Evolutionary conservation across 106 monocot species (phyloP).

Genomic region (Dendrobium catenatum): DNA sequence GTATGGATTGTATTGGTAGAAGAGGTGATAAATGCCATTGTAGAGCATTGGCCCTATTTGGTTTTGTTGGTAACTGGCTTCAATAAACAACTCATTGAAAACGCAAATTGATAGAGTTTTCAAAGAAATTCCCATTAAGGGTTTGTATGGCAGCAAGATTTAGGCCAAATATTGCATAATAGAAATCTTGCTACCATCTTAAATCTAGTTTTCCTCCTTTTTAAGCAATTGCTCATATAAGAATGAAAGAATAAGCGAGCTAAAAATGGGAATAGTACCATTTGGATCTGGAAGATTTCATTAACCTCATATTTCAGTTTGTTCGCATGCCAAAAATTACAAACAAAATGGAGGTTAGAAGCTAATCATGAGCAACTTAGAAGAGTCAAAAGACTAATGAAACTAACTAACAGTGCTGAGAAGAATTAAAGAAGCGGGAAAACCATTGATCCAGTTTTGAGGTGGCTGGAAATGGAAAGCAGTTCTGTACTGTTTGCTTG

Average conservation of each 20-base stretch:
- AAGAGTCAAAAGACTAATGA: neutral
- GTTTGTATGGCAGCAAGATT: neutral
- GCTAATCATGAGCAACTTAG: neutral
- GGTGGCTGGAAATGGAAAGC: slow-evolving; percentile 42
- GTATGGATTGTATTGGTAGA: slow-evolving; percentile 26
- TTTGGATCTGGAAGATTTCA: slow-evolving; percentile 9
- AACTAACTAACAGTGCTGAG: neutral
- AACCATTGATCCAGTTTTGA: slow-evolving; percentile 35
- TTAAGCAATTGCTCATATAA: too few relatives aligned
- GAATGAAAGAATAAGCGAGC: neutral
- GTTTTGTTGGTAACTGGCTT: neutral
- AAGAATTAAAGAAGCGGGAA: neutral
- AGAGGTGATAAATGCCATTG: slow-evolving; percentile 59
- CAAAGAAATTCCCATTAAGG: neutral
- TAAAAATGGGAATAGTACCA: neutral
- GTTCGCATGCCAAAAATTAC: neutral
- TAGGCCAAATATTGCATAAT: neutral
- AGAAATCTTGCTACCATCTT: neutral
- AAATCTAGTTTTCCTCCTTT: neutral
- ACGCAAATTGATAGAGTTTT: neutral
- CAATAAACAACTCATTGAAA: neutral
- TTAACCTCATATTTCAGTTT: neutral
- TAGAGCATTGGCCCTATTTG: slow-evolving; percentile 37
- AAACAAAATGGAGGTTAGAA: neutral
- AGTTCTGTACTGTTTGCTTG: slow-evolving; percentile 19